phyloP scores from a whole-genome alignment of 108 stramenopile genomes.

The Licmophora abbreviata region DNA sequence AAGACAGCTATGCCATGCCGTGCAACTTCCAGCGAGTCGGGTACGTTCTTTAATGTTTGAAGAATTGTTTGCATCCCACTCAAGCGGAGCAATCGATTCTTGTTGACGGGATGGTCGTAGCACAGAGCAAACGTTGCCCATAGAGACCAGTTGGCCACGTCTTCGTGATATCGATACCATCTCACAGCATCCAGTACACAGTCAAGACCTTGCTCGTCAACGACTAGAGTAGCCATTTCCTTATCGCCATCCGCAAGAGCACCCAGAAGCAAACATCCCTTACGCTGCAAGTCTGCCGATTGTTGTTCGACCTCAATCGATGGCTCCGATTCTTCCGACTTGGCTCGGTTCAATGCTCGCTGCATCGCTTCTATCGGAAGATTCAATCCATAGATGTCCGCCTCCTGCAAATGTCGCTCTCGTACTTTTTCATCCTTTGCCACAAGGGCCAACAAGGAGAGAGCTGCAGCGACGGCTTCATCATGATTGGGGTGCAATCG shows the following conservation, averaged over 20 bases:
- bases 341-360: slow-evolving; percentile 24
- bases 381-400: slow-evolving; percentile 31
- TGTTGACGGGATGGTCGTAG: slow-evolving; percentile 30
- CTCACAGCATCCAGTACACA: slow-evolving; percentile 30
- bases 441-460: slow-evolving; percentile 80
- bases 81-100: slow-evolving; percentile 21
- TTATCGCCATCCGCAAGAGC: slow-evolving; percentile 35
- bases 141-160: slow-evolving; percentile 45
- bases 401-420: slow-evolving; percentile 21
- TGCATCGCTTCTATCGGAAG: slow-evolving; percentile 22
- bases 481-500: slow-evolving; percentile 26
- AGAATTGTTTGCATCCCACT: slow-evolving; percentile 29
- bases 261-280: slow-evolving; percentile 41
- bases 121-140: slow-evolving; percentile 50
- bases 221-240: slow-evolving; percentile 18
- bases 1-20: slow-evolving; percentile 53
- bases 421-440: slow-evolving; percentile 35
- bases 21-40: slow-evolving; percentile 29
- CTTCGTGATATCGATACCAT: slow-evolving; percentile 49
- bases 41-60: slow-evolving; percentile 27
- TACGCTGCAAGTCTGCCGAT: slow-evolving; percentile 43
- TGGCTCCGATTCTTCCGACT: slow-evolving; percentile 13
- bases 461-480: slow-evolving; percentile 83
- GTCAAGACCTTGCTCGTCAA: slow-evolving; percentile 39
- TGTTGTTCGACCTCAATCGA: slow-evolving; percentile 20